Conservation (phyloP, 805 yeast genomes). For the Isabelozyma rhagii region DNA sequence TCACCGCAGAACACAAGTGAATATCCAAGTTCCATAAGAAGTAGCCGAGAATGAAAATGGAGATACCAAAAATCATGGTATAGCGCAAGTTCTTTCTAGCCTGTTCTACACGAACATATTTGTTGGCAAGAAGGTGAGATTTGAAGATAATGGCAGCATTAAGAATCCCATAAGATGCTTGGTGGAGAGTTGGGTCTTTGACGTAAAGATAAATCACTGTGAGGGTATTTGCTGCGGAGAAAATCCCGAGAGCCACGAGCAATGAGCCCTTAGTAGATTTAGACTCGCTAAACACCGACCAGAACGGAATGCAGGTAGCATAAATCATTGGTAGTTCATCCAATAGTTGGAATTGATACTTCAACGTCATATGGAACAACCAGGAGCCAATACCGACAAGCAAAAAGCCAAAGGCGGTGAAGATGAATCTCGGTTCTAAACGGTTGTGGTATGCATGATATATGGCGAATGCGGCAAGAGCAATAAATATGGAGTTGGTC, state of each 20-base stretch:
- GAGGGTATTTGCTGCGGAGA: conserved; percentile 53
- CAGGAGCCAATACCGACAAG: conserved; percentile 92
- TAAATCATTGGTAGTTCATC: conserved; percentile 98
- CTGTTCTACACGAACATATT: conserved; percentile 48
- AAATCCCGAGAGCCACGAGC: conserved; percentile 46
- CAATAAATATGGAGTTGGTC: conserved; percentile 62
- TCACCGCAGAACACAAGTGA: conserved; percentile 64
- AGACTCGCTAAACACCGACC: conserved; percentile 73
- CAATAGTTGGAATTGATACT: conserved; percentile 82
- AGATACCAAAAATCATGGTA: conserved; percentile 58
- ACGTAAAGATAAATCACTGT: conserved; percentile 71
- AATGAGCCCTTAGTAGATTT: conserved; percentile 35
- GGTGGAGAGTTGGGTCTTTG: conserved; percentile 86
- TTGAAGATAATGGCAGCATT: conserved; percentile 70
- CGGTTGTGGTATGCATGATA: conserved; percentile 55
- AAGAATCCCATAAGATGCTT: conserved; percentile 74
- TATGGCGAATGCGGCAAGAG: conserved; percentile 61
- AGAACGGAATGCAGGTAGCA: conserved; percentile 93
- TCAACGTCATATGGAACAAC: conserved; percentile 94
- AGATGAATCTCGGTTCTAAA: conserved; percentile 67
- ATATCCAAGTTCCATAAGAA: conserved; percentile 88
- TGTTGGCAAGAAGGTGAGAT: conserved; percentile 49
- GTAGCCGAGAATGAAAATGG: conserved; percentile 70
- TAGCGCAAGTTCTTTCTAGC: conserved; percentile 49
- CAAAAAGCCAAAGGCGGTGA: conserved; percentile 76